Evolutionary conservation across 106 monocot genomes (phyloP).

Genomic region (Triglochin maritima): DNA sequence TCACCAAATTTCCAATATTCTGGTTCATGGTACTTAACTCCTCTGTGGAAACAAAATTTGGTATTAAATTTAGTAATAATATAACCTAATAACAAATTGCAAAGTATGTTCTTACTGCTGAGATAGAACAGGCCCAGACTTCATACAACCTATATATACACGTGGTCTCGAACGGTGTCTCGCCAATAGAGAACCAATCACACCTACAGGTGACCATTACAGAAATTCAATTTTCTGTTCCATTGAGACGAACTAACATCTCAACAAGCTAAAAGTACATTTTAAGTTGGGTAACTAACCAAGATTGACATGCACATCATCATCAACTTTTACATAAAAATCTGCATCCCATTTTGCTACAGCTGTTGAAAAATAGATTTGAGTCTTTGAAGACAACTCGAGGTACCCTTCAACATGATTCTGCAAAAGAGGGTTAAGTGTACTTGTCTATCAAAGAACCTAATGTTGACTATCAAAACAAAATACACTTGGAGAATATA

Average conservation of each 20-base stretch:
- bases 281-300: slow-evolving; percentile 13
- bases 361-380: slow-evolving; percentile 56
- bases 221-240: neutral
- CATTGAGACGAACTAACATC: too few relatives aligned
- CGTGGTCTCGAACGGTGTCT: slow-evolving; percentile 64
- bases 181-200: slow-evolving; percentile 38
- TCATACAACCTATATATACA: slow-evolving; percentile 88
- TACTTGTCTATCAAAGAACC: too few relatives aligned
- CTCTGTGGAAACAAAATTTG: slow-evolving; percentile 14
- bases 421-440: slow-evolving; percentile 16
- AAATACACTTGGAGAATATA: too few relatives aligned
- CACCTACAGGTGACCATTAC: slow-evolving; percentile 22
- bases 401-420: slow-evolving; percentile 64
- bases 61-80: neutral
- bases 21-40: slow-evolving; percentile 57
- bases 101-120: slow-evolving; percentile 40
- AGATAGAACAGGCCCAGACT: slow-evolving; percentile 77
- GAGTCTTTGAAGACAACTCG: slow-evolving; percentile 51
- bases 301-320: slow-evolving; percentile 60
- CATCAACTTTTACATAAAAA: slow-evolving; percentile 66
- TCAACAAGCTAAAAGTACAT: neutral
- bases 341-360: slow-evolving; percentile 60
- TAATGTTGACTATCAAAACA: neutral
- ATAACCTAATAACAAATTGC: neutral
- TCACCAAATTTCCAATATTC: slow-evolving; percentile 72